Evolutionary conservation across 2,329 filamentous ascomycete species (phyloP).

Genomic region (Colletotrichum costaricense): DNA sequence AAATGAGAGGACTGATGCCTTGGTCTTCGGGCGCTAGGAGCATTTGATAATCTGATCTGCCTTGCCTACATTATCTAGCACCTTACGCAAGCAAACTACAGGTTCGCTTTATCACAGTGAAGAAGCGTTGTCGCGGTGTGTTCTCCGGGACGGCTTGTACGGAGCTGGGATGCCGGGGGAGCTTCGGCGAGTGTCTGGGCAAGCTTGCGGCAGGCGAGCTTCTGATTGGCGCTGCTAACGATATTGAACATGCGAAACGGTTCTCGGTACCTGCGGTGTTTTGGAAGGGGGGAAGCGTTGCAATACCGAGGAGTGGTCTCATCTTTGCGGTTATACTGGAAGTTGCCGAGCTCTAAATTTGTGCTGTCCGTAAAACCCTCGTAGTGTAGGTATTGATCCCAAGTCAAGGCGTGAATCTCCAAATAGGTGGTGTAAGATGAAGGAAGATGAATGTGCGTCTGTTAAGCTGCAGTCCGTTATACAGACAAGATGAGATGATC

Average conservation of each 20-base stretch:
- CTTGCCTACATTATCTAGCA: too few species aligned
- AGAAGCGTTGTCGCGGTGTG: not conserved
- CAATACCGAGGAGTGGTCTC: not conserved
- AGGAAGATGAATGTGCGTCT: not conserved
- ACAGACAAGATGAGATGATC: slow-evolving; percentile 12
- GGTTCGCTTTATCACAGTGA: not conserved
- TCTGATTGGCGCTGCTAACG: slow-evolving; percentile 33
- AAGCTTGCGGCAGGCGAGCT: not conserved
- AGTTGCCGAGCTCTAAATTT: too few species aligned
- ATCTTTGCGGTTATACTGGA: not conserved
- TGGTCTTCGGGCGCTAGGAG: not conserved
- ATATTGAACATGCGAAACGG: slow-evolving; percentile 25
- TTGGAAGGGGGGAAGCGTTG: not conserved
- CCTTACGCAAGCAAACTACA: too few species aligned
- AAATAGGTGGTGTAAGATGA: too few species aligned
- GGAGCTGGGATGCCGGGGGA: not conserved
- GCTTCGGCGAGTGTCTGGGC: not conserved
- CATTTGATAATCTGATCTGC: too few species aligned
- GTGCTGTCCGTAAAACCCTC: not conserved
- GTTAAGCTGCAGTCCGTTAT: not conserved
- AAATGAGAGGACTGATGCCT: not conserved
- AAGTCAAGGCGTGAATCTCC: too few species aligned
- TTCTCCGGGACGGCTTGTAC: not conserved
- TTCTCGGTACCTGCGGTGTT: slow-evolving; percentile 6
- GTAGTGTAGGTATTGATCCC: not conserved